These are phyloP conservation scores for Podaxis rugospora DNA, from an alignment of 768 basidiomycete genomes.

Conservation along the genomic window DNA sequence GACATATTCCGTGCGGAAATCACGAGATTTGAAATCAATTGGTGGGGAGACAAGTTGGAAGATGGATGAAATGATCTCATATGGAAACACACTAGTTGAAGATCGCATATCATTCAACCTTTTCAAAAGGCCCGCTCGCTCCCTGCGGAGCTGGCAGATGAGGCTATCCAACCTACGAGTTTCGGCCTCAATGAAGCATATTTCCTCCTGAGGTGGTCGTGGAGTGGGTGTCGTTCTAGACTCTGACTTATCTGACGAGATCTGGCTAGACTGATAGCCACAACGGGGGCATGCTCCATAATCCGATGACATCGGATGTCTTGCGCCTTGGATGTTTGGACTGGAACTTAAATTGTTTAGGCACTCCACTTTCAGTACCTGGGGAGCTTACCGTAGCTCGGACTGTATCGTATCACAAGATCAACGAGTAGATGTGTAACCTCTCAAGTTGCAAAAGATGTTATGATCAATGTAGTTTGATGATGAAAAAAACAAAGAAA, in stretches of 20 bases:
- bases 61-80: conserved; percentile 3
- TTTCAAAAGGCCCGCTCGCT: not conserved
- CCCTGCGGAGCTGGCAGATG: not conserved
- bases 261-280: not conserved
- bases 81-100: not conserved
- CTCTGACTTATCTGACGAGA: not conserved
- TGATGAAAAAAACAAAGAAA: not conserved
- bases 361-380: not conserved
- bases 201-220: not conserved
- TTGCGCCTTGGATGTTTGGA: not conserved
- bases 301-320: not conserved
- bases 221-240: not conserved
- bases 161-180: not conserved
- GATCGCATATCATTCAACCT: not conserved
- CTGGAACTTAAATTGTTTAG: not conserved
- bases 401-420: not conserved
- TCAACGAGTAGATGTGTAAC: not conserved
- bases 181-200: not conserved
- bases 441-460: not conserved
- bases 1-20: not conserved
- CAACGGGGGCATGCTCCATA: not conserved
- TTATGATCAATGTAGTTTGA: not conserved
- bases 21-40: not conserved
- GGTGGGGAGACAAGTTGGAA: not conserved
- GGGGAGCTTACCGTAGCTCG: not conserved